Conservation (phyloP, 257 asterid species). For the Solanum verrucosum region DNA sequence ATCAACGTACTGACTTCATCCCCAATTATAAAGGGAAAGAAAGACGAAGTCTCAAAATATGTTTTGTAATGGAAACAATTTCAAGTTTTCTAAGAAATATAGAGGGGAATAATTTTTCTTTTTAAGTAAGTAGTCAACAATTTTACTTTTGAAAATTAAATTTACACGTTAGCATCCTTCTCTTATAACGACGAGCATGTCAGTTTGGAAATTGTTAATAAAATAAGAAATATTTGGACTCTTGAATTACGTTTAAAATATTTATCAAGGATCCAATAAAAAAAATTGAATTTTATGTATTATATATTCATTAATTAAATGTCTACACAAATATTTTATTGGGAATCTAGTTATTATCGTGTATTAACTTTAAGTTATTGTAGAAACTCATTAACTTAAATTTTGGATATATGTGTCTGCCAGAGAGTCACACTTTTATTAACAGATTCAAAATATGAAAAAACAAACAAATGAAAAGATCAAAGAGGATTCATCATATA, state of each 20-base stretch:
- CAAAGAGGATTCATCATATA: too few species aligned
- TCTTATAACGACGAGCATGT: background rate
- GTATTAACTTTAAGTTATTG: too few species aligned
- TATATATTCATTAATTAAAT: background rate
- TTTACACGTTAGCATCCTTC: background rate
- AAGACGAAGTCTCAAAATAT: background rate
- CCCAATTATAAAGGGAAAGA: too few species aligned
- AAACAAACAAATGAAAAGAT: too few species aligned
- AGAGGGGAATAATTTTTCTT: background rate
- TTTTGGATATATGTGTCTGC: too few species aligned
- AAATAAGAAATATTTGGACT: background rate
- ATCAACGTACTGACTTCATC: accelerated
- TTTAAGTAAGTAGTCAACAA: background rate
- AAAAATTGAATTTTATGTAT: background rate
- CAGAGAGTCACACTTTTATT: too few species aligned
- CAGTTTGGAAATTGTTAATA: background rate
- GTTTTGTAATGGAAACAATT: background rate
- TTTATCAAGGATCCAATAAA: too few species aligned
- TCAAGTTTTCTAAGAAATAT: background rate
- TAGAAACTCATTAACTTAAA: too few species aligned
- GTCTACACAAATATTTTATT: too few species aligned
- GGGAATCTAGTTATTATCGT: too few species aligned
- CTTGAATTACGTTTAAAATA: background rate
- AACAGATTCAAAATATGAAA: too few species aligned
- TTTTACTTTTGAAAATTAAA: background rate